Conservation (phyloP, 768 basidiomycete species). For the Lentinula sp. region DNA sequence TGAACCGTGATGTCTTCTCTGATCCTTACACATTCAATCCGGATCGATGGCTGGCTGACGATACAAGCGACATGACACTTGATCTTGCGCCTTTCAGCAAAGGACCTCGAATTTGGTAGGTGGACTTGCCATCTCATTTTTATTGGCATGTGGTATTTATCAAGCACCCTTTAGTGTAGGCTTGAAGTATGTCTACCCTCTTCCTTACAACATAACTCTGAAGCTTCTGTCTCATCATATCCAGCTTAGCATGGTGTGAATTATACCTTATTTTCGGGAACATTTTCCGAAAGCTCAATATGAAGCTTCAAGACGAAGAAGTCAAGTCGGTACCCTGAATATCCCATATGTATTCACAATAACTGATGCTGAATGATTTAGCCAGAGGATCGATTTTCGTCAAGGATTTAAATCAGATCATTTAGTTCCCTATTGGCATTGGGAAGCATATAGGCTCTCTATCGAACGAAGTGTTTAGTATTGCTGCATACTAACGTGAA, state of each 20-base stretch:
- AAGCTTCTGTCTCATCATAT: neutral
- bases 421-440: neutral
- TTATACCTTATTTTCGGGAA: constrained; percentile 14
- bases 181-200: neutral
- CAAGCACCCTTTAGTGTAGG: neutral
- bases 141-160: neutral
- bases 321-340: neutral
- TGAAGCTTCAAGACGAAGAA: constrained; percentile 5
- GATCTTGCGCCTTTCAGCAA: constrained; percentile 38
- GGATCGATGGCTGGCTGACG: constrained; percentile 34
- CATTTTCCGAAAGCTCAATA: constrained; percentile 15
- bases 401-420: neutral
- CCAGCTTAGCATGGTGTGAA: constrained; percentile 16
- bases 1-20: constrained; percentile 32
- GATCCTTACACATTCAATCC: constrained; percentile 32
- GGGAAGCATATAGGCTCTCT: neutral
- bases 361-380: neutral
- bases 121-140: constrained; percentile 8
- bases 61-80: constrained; percentile 30
- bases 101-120: constrained; percentile 35
- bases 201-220: constrained; percentile 1
- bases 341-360: neutral
- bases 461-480: neutral
- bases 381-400: neutral
- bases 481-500: no score